Evolutionary conservation across 2,329 filamentous ascomycete species (phyloP).

Genomic region (Aspergillus amoenus): DNA sequence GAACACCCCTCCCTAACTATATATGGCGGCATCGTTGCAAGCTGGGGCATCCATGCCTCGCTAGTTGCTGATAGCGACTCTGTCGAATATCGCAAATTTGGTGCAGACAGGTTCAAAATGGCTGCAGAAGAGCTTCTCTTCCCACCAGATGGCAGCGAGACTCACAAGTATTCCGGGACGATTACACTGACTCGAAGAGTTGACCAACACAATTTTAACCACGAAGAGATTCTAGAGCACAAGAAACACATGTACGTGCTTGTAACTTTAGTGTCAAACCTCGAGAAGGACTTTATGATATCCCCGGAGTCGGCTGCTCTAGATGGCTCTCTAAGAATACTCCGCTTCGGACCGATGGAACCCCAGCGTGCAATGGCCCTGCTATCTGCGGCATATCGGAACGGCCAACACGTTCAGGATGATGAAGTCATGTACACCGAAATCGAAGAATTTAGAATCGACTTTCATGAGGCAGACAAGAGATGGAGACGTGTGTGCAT

Average conservation of each 20-base stretch:
- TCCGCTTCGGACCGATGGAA: constrained; percentile 70
- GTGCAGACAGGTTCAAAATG: constrained; percentile 77
- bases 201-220: constrained; percentile 17
- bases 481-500: constrained; percentile 84
- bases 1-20: constrained; percentile 35
- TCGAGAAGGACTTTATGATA: constrained; percentile 80
- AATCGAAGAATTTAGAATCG: constrained; percentile 66
- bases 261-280: constrained; percentile 71
- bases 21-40: constrained; percentile 79
- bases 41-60: constrained; percentile 85
- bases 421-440: constrained; percentile 67
- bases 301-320: constrained; percentile 71
- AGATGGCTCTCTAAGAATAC: constrained; percentile 67
- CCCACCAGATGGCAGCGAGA: constrained; percentile 51
- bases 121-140: constrained; percentile 74
- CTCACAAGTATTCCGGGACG: constrained; percentile 58
- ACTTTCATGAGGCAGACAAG: constrained; percentile 58
- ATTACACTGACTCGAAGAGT: constrained; percentile 45
- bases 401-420: constrained; percentile 55
- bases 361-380: constrained; percentile 71
- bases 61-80: constrained; percentile 92
- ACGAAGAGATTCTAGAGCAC: constrained; percentile 36
- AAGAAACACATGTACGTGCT: constrained; percentile 73
- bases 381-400: constrained; percentile 65
- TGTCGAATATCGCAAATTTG: constrained; percentile 72